A percentile compares a stretch with the other conserved stretches of the same genome.
phyloP scores from a whole-genome alignment of 2,329 filamentous ascomycete species.

The Diplodia seriata region DNA sequence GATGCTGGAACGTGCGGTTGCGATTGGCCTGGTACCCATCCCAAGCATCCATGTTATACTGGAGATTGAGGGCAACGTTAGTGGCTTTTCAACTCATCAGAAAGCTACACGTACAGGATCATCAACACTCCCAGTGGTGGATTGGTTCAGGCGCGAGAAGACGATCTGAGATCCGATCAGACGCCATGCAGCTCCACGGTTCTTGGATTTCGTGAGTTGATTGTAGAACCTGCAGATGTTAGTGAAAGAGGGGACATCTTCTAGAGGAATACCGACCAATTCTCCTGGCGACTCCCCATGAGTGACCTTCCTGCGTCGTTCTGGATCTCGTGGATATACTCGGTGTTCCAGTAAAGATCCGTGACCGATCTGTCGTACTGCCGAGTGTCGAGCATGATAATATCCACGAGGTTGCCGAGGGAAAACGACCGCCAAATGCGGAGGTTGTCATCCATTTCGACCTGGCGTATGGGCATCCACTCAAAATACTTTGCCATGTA shows the following conservation, averaged over 20 bases:
- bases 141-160: slow-evolving; percentile 65
- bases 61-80: neutral
- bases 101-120: slow-evolving; percentile 41
- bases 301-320: slow-evolving; percentile 72
- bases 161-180: slow-evolving; percentile 75
- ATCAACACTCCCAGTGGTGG: slow-evolving; percentile 52
- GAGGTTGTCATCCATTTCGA: slow-evolving; percentile 48
- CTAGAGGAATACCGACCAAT: slow-evolving; percentile 57
- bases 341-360: slow-evolving; percentile 62
- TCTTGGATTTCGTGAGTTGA: slow-evolving; percentile 59
- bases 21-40: slow-evolving; percentile 73
- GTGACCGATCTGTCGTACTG: slow-evolving; percentile 54
- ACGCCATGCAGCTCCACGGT: slow-evolving; percentile 69
- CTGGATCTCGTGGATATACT: slow-evolving; percentile 67
- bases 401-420: slow-evolving; percentile 51
- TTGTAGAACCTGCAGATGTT: slow-evolving; percentile 41
- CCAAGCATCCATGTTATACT: slow-evolving; percentile 65
- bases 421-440: slow-evolving; percentile 53
- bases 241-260: neutral
- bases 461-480: slow-evolving; percentile 52
- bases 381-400: slow-evolving; percentile 54
- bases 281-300: slow-evolving; percentile 76
- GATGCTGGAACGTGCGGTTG: slow-evolving; percentile 71
- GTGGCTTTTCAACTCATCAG: slow-evolving; percentile 35
- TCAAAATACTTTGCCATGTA: slow-evolving; percentile 47